Evolutionary conservation across 2,329 filamentous ascomycete genomes (phyloP).

Genomic region (Neofusicoccum parvum): DNA sequence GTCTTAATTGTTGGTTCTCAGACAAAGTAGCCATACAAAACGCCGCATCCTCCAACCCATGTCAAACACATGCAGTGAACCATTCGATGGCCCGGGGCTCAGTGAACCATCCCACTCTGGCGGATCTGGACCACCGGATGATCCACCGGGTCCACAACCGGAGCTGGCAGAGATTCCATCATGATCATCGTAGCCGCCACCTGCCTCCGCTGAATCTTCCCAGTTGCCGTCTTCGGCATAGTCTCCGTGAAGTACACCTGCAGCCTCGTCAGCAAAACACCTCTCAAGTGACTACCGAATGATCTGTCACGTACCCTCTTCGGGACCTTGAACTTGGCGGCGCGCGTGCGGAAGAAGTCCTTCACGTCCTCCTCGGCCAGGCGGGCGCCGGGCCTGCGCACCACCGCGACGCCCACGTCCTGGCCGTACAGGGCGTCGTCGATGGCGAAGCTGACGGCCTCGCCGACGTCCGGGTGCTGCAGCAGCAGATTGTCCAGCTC

Average conservation of each 20-base stretch:
- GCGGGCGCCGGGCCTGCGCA: conserved; percentile 61
- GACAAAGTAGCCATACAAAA: background rate
- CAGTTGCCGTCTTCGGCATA: conserved; percentile 35
- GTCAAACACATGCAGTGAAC: background rate
- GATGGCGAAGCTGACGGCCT: conserved; percentile 77
- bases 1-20: too few relatives aligned
- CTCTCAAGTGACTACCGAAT: too few relatives aligned
- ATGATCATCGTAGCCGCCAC: conserved; percentile 24
- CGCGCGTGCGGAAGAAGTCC: conserved; percentile 63
- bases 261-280: conserved; percentile 31
- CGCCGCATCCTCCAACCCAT: background rate
- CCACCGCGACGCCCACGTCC: conserved; percentile 73
- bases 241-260: conserved; percentile 60
- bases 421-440: conserved; percentile 76
- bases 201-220: conserved; percentile 31
- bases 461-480: conserved; percentile 65
- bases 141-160: background rate
- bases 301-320: conserved; percentile 55
- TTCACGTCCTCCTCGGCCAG: conserved; percentile 60
- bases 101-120: background rate
- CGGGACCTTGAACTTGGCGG: conserved; percentile 78
- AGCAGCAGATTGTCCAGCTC: conserved; percentile 77
- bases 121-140: background rate
- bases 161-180: conserved; percentile 6
- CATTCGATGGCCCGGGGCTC: background rate